Evolutionary conservation across 495 filamentous ascomycete genomes (phyloP).

Genomic region (Aspergillus wentii): DNA sequence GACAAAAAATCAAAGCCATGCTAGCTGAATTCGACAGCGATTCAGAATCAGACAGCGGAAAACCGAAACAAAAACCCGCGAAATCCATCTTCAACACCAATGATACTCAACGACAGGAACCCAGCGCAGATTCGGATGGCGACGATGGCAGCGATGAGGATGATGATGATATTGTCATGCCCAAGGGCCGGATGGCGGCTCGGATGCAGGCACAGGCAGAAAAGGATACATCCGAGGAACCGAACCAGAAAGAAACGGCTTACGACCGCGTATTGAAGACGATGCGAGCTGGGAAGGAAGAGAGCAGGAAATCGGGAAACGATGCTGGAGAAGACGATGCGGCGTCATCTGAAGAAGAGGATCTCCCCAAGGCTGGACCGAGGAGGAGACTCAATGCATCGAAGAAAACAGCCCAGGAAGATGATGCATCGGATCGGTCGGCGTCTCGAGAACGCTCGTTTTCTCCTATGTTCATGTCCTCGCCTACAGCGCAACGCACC

Average conservation of each 20-base stretch:
- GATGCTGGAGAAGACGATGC: conserved; percentile 5
- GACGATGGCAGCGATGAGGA: conserved; percentile 33
- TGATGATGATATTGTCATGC: conserved; percentile 50
- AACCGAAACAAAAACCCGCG: conserved; percentile 12
- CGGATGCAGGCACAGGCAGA: conserved; percentile 48
- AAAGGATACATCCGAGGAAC: conserved; percentile 1
- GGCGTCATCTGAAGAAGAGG: conserved; percentile 25
- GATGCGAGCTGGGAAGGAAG: conserved; percentile 15
- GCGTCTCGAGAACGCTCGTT: conserved; percentile 20
- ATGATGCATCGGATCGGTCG: conserved; percentile 11
- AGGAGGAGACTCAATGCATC: conserved; percentile 23
- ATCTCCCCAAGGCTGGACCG: conserved; percentile 29
- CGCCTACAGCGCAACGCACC: conserved; percentile 11
- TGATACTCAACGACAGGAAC: background rate
- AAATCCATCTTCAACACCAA: conserved; percentile 8
- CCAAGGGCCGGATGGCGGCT: conserved; percentile 66
- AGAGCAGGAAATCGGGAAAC: conserved; percentile 3
- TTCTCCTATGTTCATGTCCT: conserved; percentile 40
- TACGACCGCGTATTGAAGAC: conserved; percentile 30
- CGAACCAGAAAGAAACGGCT: conserved; percentile 24
- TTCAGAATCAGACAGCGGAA: conserved; percentile 46
- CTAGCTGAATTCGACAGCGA: conserved; percentile 58
- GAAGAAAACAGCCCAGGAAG: conserved; percentile 1
- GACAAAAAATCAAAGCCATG: conserved; percentile 64
- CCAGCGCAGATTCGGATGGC: conserved; percentile 8